Conservation (phyloP, 1,284 basidiomycete species). For the Xanthoconium separans region DNA sequence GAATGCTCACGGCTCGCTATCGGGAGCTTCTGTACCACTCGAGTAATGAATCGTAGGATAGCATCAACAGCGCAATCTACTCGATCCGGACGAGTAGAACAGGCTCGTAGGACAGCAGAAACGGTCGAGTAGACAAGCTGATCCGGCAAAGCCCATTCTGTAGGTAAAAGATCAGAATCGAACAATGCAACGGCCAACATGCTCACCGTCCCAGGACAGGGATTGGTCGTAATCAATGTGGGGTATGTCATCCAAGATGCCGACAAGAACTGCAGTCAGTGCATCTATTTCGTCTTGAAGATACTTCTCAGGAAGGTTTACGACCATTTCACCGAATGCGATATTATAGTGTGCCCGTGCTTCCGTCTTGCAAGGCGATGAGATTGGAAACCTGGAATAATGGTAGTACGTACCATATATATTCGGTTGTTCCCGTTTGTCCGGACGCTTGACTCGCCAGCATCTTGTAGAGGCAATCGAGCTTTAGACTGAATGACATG, state of each 20-base stretch:
- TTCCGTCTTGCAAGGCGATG: constrained; percentile 40
- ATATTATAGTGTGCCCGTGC: constrained; percentile 74
- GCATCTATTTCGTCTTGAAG: constrained; percentile 49
- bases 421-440: constrained; percentile 3
- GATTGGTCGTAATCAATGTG: constrained; percentile 73
- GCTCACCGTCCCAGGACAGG: constrained; percentile 72
- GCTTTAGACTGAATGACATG: constrained; percentile 63
- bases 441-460: not conserved
- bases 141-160: constrained; percentile 81
- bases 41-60: constrained; percentile 60
- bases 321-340: constrained; percentile 71
- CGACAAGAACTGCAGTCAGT: constrained; percentile 56
- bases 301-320: constrained; percentile 58
- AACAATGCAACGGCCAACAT: not conserved
- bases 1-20: constrained; percentile 50
- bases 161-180: constrained; percentile 11
- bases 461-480: constrained; percentile 30
- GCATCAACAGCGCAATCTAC: constrained; percentile 50
- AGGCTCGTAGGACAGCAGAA: constrained; percentile 70
- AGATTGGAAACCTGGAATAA: constrained; percentile 5
- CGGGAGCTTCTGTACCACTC: constrained; percentile 55
- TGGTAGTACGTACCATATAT: constrained; percentile 26
- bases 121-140: constrained; percentile 77
- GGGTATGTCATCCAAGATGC: constrained; percentile 68
- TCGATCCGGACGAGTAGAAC: constrained; percentile 50